A percentile compares a stretch with the other conserved stretches of the same genome.
Evolutionary conservation across 768 basidiomycete genomes (phyloP).

Genomic region (Boletus sp.): DNA sequence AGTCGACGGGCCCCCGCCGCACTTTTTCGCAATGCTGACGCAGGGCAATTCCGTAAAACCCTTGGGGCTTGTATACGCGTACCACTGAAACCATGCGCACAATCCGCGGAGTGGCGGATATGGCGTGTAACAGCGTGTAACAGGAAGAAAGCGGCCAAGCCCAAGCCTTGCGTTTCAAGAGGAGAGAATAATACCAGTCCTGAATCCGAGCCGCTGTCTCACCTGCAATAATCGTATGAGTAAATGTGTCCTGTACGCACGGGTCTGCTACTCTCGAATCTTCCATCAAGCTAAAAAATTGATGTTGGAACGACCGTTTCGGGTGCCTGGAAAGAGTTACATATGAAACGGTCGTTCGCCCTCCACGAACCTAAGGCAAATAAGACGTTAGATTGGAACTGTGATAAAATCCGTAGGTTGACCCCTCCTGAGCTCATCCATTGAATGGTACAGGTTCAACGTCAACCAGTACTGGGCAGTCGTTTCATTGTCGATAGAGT

Average conservation of each 20-base stretch:
- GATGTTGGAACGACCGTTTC: not conserved
- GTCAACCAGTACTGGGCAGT: too few relatives aligned
- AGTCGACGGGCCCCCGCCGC: too few relatives aligned
- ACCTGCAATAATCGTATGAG: not conserved
- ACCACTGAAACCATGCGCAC: not conserved
- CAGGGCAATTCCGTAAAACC: too few relatives aligned
- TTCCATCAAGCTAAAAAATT: not conserved
- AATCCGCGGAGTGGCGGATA: conserved; percentile 1
- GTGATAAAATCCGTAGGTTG: not conserved
- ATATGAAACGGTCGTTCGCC: not conserved
- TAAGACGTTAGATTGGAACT: not conserved
- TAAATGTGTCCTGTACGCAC: not conserved
- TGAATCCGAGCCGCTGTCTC: not conserved
- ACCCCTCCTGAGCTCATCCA: not conserved
- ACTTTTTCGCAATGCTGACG: too few relatives aligned
- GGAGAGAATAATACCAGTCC: not conserved
- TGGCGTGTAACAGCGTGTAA: not conserved
- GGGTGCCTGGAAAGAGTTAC: not conserved
- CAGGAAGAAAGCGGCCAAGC: conserved; percentile 1
- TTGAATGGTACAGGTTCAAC: too few relatives aligned
- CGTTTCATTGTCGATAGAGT: not conserved
- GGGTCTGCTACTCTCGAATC: not conserved
- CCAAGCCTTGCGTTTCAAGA: conserved; percentile 2
- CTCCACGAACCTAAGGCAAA: not conserved
- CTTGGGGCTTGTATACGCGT: not conserved